Percentiles rank a stretch among this genome's conserved stretches.
phyloP scores from a whole-genome alignment of 2,329 filamentous ascomycete genomes.

The Exophiala oligosperma region DNA sequence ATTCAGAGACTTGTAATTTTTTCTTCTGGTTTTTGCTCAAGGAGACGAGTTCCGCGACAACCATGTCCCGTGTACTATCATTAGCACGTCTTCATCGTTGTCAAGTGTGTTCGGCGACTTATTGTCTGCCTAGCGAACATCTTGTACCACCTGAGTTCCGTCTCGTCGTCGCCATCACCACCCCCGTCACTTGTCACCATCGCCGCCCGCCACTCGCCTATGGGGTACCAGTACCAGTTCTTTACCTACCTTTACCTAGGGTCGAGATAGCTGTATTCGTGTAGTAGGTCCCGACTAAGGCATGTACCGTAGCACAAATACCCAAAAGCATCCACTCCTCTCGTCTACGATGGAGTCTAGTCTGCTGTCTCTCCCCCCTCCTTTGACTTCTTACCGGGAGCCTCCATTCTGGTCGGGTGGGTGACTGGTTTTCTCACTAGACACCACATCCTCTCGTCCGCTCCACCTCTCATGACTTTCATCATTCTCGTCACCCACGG shows the following conservation, averaged over 20 bases:
- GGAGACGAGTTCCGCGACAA: no score
- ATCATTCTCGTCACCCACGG: slow-evolving; percentile 7
- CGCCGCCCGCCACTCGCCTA: not conserved
- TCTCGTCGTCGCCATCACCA: not conserved
- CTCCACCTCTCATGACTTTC: slow-evolving; percentile 1
- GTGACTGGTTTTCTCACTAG: slow-evolving; percentile 7
- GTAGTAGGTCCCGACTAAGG: not conserved
- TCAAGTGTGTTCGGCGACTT: no score
- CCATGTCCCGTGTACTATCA: no score
- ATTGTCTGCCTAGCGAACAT: no score
- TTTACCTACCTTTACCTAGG: no score
- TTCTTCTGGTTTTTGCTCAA: no score
- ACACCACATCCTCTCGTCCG: not conserved
- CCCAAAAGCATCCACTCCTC: not conserved
- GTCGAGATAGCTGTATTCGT: not conserved
- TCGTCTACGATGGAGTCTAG: not conserved
- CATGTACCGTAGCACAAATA: not conserved
- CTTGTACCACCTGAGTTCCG: not conserved
- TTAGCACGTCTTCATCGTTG: no score
- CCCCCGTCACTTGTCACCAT: not conserved
- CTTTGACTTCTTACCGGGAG: not conserved
- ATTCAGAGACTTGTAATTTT: no score
- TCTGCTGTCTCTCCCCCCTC: not conserved
- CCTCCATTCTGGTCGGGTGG: slow-evolving; percentile 6
- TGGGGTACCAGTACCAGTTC: no score